These are phyloP conservation scores for Citrullus amarus DNA, from an alignment of 306 rosid genomes.

Conservation along the genomic window DNA sequence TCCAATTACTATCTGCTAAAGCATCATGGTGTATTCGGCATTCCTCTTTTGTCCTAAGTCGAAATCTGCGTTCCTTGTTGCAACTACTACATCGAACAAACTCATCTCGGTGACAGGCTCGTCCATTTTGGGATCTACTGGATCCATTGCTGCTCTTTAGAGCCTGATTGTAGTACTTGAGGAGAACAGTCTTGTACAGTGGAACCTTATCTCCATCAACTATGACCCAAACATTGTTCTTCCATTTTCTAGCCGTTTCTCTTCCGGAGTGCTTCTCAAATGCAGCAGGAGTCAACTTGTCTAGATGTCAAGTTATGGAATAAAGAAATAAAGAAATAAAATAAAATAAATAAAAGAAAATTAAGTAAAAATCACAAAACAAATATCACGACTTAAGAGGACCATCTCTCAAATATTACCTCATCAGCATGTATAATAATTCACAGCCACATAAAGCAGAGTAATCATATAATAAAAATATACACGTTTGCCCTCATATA, in stretches of 20 bases:
- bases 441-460: not conserved
- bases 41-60: slow-evolving; percentile 81
- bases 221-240: slow-evolving; percentile 89
- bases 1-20: slow-evolving; percentile 68
- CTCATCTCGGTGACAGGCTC: slow-evolving; percentile 81
- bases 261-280: slow-evolving; percentile 98
- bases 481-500: not conserved
- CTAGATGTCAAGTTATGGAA: slow-evolving; percentile 17
- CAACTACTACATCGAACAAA: slow-evolving; percentile 63
- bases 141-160: slow-evolving; percentile 59
- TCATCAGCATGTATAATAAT: not conserved
- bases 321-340: slow-evolving; percentile 6
- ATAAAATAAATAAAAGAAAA: not conserved
- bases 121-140: slow-evolving; percentile 52
- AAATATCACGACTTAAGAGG: not conserved
- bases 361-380: not conserved
- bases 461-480: not conserved
- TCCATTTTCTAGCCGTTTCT: slow-evolving; percentile 96
- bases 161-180: slow-evolving; percentile 83
- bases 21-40: slow-evolving; percentile 87
- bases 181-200: slow-evolving; percentile 72
- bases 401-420: not conserved
- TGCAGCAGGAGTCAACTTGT: slow-evolving; percentile 77
- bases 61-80: slow-evolving; percentile 86
- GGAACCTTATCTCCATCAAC: slow-evolving; percentile 79